Conservation (phyloP, 2,329 filamentous ascomycete species). For the Talaromyces albobiverticillius region DNA sequence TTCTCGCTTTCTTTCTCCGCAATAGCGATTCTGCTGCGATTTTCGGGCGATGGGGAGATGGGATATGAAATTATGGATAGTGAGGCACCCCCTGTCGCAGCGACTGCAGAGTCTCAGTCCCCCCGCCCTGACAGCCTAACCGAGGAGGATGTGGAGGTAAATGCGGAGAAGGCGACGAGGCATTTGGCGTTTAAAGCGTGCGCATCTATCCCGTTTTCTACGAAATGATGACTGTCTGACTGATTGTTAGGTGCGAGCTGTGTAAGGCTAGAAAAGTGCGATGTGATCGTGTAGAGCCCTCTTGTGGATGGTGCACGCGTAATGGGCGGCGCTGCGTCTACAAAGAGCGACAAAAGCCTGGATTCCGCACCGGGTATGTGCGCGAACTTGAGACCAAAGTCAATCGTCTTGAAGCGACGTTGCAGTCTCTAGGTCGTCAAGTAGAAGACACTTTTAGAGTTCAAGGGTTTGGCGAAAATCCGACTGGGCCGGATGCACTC, state of each 20-base stretch:
- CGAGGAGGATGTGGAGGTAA: background rate
- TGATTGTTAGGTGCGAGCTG: background rate
- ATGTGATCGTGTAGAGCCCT: slow-evolving; percentile 8
- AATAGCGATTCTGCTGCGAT: background rate
- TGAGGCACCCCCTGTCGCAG: background rate
- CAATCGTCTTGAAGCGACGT: background rate
- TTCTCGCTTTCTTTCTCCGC: too few relatives aligned
- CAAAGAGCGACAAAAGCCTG: slow-evolving; percentile 3
- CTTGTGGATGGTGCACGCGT: slow-evolving; percentile 5
- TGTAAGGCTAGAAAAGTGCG: slow-evolving; percentile 9
- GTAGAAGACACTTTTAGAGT: background rate
- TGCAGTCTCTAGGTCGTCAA: background rate
- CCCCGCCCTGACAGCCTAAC: background rate
- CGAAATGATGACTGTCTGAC: background rate
- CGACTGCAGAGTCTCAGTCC: background rate
- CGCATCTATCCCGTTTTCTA: background rate
- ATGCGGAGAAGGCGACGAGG: background rate
- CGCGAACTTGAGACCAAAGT: slow-evolving; percentile 7
- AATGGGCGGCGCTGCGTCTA: slow-evolving; percentile 3
- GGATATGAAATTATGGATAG: background rate
- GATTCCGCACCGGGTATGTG: slow-evolving; percentile 8
- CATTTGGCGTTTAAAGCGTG: background rate
- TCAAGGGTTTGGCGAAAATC: background rate
- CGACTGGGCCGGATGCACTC: background rate
- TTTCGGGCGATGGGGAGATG: background rate